Base-by-base conservation (phyloP, 2,329 filamentous ascomycete species). In the Pezizomycotina sp. region DNA sequence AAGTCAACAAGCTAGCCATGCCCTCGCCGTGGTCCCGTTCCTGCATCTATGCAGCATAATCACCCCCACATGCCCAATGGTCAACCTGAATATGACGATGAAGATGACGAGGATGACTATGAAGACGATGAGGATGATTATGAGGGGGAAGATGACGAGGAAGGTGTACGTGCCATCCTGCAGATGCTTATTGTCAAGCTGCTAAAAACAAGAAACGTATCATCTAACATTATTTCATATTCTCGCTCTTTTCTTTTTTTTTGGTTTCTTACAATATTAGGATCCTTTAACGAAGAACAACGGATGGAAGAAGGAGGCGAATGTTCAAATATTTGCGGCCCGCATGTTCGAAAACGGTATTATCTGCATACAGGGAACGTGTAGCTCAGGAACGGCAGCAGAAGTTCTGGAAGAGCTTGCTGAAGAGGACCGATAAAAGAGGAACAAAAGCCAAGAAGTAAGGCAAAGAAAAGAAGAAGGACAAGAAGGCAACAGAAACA, bases 261-360 rank as follows among this genome's bases (percentile, higher is more conserved):
- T n/a, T n/a, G n/a, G n/a, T n/a, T n/a, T n/a, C n/a, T n/a, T n/a
- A n/a, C n/a, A n/a, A n/a, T n/a, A n/a, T 43, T 60, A 95, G 86
- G 84, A 92, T 56, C 74, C 77, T 47, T 89, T 95, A 81, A 93
- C 83, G 33, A 86, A 95, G 63, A 82, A 92, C 84, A 95, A 63
- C 79, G 89, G 44, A 95, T 98, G 89, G 84, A 95, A 57, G 89
- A 98, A 64, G 89, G 89, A 74, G 89, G 38, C 71, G 86, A 50
- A 98, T 98, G 89, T 98, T 98, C 56, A 98, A 58, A 95, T 98
- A 57, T 98, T 98, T 58, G 89, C 89, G 43, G 89, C 89, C 39
- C 75, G 89, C 46, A 98, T 98, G 89, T 98, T 98, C 58, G 89
- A 98, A 61, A 58, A 71, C 89, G 46, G 89, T 98, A 14, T 66